These are phyloP conservation scores for Linnemannia hyalina DNA, from an alignment of 192 early-diverging fungal species.

Conservation along the genomic window DNA sequence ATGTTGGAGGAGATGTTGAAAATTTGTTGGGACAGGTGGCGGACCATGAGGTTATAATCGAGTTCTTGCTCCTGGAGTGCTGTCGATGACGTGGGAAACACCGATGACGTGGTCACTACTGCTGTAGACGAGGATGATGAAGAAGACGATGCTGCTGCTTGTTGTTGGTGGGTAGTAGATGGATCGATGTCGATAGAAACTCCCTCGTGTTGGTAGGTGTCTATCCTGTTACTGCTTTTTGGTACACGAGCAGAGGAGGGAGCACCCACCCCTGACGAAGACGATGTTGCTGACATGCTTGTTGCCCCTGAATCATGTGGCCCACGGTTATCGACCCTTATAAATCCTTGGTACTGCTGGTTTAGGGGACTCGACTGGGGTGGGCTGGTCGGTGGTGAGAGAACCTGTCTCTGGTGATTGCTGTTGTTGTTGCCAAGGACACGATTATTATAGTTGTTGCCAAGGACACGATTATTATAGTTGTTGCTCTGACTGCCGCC, in stretches of 20 bases:
- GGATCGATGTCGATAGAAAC: background rate
- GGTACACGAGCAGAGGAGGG: background rate
- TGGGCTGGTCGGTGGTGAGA: slow-evolving; percentile 32
- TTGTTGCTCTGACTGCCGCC: background rate
- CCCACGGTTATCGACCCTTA: slow-evolving; percentile 18
- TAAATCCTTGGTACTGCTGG: slow-evolving; percentile 24
- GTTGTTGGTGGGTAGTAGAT: background rate
- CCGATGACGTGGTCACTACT: background rate
- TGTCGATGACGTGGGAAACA: background rate
- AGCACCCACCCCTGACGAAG: background rate
- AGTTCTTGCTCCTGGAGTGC: slow-evolving; percentile 34
- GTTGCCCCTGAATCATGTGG: slow-evolving; percentile 27
- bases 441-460: slow-evolving; percentile 3
- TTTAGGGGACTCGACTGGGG: slow-evolving; percentile 9
- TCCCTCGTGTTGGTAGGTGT: background rate
- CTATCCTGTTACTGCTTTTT: background rate
- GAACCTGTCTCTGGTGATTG: slow-evolving; percentile 23
- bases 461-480: slow-evolving; percentile 17
- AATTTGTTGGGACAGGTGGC: slow-evolving; percentile 50
- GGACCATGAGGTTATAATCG: slow-evolving; percentile 54
- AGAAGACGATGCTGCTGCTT: background rate
- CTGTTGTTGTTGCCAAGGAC: slow-evolving; percentile 10
- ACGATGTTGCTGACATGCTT: background rate
- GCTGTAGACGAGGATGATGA: background rate
- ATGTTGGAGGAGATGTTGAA: slow-evolving; percentile 56